These are phyloP conservation scores for Diaporthe amygdali DNA, from an alignment of 2,329 filamentous ascomycete genomes.

Conservation along the genomic window DNA sequence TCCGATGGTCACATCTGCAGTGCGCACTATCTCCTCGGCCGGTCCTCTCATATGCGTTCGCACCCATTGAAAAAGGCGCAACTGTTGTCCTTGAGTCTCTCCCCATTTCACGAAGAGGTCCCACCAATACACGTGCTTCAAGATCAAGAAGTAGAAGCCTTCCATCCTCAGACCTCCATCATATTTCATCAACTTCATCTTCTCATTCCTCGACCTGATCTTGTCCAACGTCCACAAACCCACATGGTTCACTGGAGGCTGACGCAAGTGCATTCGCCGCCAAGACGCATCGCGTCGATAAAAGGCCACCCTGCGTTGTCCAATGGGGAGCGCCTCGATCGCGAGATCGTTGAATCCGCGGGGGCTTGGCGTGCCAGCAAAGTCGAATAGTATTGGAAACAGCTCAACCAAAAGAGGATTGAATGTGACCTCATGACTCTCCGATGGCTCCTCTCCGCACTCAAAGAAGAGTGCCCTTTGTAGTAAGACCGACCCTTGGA, in stretches of 20 bases:
- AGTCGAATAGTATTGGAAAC: slow-evolving; percentile 10
- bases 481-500: neutral
- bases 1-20: neutral
- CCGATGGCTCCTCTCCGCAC: neutral
- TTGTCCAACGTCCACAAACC: slow-evolving; percentile 5
- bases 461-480: slow-evolving; percentile 1
- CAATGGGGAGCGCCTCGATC: slow-evolving; percentile 15
- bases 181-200: neutral
- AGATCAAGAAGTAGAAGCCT: slow-evolving; percentile 2
- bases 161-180: slow-evolving; percentile 6
- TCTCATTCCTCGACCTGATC: neutral
- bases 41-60: neutral
- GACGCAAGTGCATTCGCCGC: slow-evolving; percentile 7
- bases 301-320: neutral
- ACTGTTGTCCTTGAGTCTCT: neutral
- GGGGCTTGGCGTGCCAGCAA: neutral
- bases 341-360: slow-evolving; percentile 4
- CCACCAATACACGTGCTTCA: slow-evolving; percentile 11
- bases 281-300: neutral
- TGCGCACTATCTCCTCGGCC: neutral
- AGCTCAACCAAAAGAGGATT: slow-evolving; percentile 5
- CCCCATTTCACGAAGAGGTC: slow-evolving; percentile 9
- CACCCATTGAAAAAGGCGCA: neutral
- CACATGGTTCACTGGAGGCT: slow-evolving; percentile 4
- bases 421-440: neutral